Evolutionary conservation across 179 eudicot genomes (phyloP).

Genomic region (Silene noctiflora): DNA sequence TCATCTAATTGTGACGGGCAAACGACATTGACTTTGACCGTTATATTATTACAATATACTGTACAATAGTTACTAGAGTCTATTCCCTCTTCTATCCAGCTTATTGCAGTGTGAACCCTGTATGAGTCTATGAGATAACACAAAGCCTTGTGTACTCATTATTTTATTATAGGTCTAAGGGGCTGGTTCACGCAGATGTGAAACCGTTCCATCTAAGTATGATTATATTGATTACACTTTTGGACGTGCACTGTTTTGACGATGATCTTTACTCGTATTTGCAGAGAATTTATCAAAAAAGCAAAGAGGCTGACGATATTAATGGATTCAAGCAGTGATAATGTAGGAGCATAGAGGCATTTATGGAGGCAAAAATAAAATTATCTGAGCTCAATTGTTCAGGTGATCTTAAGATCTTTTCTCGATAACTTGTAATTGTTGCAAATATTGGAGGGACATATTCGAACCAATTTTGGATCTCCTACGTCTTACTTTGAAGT

Average conservation of each 20-base stretch:
- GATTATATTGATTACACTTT: neutral
- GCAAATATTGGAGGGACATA: conserved; percentile 21
- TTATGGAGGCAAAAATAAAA: conserved; percentile 24
- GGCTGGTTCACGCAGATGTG: neutral
- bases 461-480: conserved; percentile 25
- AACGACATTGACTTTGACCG: too few species aligned
- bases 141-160: too few species aligned
- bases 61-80: too few species aligned
- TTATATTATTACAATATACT: too few species aligned
- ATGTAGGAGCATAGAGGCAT: conserved; percentile 41
- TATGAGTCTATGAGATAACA: too few species aligned
- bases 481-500: neutral
- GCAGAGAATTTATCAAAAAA: conserved; percentile 64
- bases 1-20: neutral
- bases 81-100: too few species aligned
- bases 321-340: conserved; percentile 52
- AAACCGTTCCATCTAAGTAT: neutral
- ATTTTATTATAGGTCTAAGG: neutral
- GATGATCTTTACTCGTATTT: neutral
- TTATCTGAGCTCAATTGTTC: conserved; percentile 39
- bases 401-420: conserved; percentile 32
- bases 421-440: conserved; percentile 30
- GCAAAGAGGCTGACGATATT: conserved; percentile 58
- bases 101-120: too few species aligned
- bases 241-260: neutral